phyloP scores from a whole-genome alignment of 2,329 filamentous ascomycete species.

The Uncinocarpus reesii region DNA sequence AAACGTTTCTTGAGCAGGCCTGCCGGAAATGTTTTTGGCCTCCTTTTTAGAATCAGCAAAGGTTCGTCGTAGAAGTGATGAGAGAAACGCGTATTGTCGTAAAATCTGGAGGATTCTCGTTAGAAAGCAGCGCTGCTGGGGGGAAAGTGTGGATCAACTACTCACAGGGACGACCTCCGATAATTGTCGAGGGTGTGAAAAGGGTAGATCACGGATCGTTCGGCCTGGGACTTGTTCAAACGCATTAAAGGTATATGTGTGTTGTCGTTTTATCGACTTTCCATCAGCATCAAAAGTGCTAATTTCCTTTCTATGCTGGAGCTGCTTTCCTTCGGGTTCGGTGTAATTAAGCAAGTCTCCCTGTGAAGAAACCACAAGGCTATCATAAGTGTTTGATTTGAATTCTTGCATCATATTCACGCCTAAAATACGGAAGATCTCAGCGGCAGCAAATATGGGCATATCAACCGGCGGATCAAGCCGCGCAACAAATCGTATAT shows the following conservation, averaged over 20 bases:
- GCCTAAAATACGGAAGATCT: constrained; percentile 34
- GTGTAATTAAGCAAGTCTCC: constrained; percentile 20
- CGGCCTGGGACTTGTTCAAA: constrained; percentile 34
- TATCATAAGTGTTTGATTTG: constrained; percentile 32
- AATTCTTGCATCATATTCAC: constrained; percentile 33
- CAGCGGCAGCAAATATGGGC: constrained; percentile 33
- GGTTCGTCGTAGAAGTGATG: constrained; percentile 30
- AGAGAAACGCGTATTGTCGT: constrained; percentile 37
- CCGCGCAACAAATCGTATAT: constrained; percentile 37
- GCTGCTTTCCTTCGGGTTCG: constrained; percentile 23
- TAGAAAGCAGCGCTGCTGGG: not conserved
- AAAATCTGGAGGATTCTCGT: constrained; percentile 25
- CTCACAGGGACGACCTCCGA: constrained; percentile 36
- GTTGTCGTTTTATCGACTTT: constrained; percentile 25
- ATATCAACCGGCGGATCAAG: constrained; percentile 36
- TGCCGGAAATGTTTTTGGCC: constrained; percentile 9
- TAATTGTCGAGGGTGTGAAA: constrained; percentile 38
- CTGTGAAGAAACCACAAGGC: constrained; percentile 27
- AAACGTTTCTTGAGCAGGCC: constrained; percentile 12
- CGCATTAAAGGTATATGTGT: constrained; percentile 36
- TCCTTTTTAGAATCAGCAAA: constrained; percentile 23
- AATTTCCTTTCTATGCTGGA: constrained; percentile 26
- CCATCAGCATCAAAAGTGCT: constrained; percentile 26
- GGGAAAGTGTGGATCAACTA: constrained; percentile 1
- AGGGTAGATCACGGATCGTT: constrained; percentile 34